Conservation (phyloP, 108 stramenopile genomes). For the Cyclotella sp. region DNA sequence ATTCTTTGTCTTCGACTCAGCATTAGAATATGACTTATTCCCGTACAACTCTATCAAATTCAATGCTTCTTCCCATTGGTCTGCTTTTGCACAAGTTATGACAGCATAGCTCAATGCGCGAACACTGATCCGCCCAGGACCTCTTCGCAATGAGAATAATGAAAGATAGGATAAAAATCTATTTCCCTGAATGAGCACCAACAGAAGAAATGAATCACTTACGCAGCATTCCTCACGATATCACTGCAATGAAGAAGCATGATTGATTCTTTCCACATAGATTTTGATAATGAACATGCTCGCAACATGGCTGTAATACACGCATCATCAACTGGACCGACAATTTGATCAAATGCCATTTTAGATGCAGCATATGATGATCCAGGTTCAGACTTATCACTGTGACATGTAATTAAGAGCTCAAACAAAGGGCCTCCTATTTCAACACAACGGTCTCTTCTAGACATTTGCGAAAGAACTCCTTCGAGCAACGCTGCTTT, state of each 20-base stretch:
- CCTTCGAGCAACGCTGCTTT: constrained; percentile 41
- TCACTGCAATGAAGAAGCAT: constrained; percentile 66
- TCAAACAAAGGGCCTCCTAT: constrained; percentile 63
- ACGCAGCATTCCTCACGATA: constrained; percentile 46
- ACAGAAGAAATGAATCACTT: not conserved
- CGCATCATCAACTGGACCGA: constrained; percentile 53
- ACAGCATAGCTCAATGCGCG: constrained; percentile 58
- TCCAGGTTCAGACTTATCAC: constrained; percentile 24
- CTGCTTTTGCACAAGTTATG: constrained; percentile 47
- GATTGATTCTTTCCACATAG: constrained; percentile 68
- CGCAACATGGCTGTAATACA: constrained; percentile 71
- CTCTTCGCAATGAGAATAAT: not conserved
- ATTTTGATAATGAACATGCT: constrained; percentile 49
- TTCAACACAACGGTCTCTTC: constrained; percentile 21
- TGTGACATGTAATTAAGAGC: constrained; percentile 57
- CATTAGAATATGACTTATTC: too few relatives aligned
- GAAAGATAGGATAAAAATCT: not conserved
- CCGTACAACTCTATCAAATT: constrained; percentile 71
- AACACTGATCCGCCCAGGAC: constrained; percentile 57
- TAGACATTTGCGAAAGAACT: constrained; percentile 34
- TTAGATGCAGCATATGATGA: constrained; percentile 49
- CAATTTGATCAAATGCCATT: constrained; percentile 52
- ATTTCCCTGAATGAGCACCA: not conserved
- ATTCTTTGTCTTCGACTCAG: constrained; percentile 14
- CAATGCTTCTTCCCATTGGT: constrained; percentile 66